These are phyloP conservation scores for Handroanthus guayacan DNA, from an alignment of 257 asterid genomes.

Conservation along the genomic window DNA sequence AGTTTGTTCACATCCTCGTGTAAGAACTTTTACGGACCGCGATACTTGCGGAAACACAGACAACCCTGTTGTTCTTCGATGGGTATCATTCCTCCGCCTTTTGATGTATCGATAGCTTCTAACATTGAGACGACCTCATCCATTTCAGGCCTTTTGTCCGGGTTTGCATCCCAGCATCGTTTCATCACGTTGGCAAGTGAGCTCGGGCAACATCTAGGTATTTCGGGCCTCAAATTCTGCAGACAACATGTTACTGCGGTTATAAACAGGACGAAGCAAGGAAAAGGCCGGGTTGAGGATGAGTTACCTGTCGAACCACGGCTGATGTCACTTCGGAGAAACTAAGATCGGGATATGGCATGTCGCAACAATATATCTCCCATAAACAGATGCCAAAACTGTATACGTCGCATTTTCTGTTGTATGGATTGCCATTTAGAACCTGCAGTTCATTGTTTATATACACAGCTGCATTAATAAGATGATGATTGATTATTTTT, in stretches of 20 bases:
- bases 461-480: constrained; percentile 11
- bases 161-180: constrained; percentile 88
- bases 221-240: constrained; percentile 90
- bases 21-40: constrained; percentile 65
- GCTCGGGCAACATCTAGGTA: constrained; percentile 88
- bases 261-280: constrained; percentile 2
- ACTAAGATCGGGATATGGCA: constrained; percentile 94
- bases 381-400: constrained; percentile 88
- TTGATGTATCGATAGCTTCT: constrained; percentile 82
- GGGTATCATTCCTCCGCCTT: constrained; percentile 98
- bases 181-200: constrained; percentile 80
- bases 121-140: constrained; percentile 81
- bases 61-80: constrained; percentile 78
- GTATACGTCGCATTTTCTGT: constrained; percentile 84
- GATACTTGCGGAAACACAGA: constrained; percentile 65
- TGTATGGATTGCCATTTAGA: constrained; percentile 77
- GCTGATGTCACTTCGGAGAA: constrained; percentile 94
- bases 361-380: constrained; percentile 93
- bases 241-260: not conserved
- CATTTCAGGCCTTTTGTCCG: constrained; percentile 89
- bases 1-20: constrained; percentile 23
- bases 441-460: constrained; percentile 53
- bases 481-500: not conserved
- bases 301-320: constrained; percentile 81
- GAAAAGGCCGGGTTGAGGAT: not conserved